A percentile compares a stretch with the other conserved stretches of the same genome.
phyloP scores from a whole-genome alignment of 2,329 filamentous ascomycete genomes.

The Stenocarpella maydis region DNA sequence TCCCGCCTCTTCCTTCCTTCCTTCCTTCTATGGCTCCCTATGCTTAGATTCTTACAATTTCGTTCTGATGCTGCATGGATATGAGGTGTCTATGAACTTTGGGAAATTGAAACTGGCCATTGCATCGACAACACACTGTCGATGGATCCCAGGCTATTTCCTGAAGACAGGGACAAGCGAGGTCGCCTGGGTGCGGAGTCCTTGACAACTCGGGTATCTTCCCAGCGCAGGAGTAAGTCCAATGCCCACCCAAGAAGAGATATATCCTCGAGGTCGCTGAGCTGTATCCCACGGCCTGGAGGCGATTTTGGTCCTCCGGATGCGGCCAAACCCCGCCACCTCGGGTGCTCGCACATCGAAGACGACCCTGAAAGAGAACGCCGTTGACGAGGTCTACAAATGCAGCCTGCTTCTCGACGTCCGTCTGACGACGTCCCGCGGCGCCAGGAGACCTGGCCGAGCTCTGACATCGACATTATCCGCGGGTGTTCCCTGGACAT shows the following conservation, averaged over 20 bases:
- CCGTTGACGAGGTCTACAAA: neutral
- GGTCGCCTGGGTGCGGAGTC: neutral
- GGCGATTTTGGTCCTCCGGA: neutral
- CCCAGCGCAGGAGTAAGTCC: neutral
- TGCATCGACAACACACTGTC: neutral
- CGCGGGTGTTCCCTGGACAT: neutral
- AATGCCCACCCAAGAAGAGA: neutral
- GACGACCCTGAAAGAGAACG: neutral
- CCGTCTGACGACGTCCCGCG: neutral
- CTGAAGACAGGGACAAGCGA: neutral
- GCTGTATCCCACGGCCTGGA: neutral
- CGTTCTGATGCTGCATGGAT: neutral
- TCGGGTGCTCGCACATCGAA: neutral
- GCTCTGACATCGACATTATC: conserved; percentile 15
- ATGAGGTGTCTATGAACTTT: conserved; percentile 14
- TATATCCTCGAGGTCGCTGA: conserved; percentile 14
- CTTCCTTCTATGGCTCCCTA: no score
- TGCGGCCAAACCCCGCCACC: neutral
- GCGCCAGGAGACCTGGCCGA: conserved; percentile 17
- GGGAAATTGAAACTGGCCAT: conserved; percentile 4
- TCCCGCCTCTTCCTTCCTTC: no score
- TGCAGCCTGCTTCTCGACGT: conserved; percentile 1
- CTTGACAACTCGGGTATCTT: neutral
- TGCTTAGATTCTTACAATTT: neutral
- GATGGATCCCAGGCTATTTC: neutral